Evolutionary conservation across 192 early-diverging fungal genomes (phyloP).

Genomic region (Podochytrium sp.): DNA sequence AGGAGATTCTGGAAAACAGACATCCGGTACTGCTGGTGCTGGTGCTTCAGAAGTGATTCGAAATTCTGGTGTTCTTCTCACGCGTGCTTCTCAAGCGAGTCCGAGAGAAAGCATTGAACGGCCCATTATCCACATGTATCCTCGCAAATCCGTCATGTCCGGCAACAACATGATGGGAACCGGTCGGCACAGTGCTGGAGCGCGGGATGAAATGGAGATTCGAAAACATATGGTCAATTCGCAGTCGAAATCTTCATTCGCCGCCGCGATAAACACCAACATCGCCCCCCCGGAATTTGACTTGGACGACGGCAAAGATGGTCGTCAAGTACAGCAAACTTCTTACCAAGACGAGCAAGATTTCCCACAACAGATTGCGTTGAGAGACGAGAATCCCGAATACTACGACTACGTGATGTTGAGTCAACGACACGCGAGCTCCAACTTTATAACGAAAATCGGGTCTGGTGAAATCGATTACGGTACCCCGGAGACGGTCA

Average conservation of each 20-base stretch:
- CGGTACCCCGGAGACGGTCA: slow-evolving; percentile 37
- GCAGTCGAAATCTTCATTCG: neutral
- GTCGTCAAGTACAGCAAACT: neutral
- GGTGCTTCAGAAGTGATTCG: neutral
- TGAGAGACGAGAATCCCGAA: slow-evolving; percentile 44
- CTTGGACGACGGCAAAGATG: neutral
- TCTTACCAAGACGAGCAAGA: neutral
- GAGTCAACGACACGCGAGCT: slow-evolving; percentile 51
- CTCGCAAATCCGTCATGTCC: slow-evolving; percentile 46
- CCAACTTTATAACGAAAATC: slow-evolving; percentile 64
- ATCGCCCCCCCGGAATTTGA: neutral
- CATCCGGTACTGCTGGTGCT: neutral
- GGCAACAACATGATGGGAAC: neutral
- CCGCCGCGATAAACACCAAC: neutral
- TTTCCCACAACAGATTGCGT: neutral
- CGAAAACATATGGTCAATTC: neutral
- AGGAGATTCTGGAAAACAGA: no score
- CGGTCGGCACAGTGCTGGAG: neutral
- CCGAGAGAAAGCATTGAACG: slow-evolving; percentile 25
- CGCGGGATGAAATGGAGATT: neutral
- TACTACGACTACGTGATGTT: slow-evolving; percentile 63
- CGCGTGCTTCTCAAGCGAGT: neutral
- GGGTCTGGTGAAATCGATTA: slow-evolving; percentile 59
- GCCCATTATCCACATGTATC: slow-evolving; percentile 50
- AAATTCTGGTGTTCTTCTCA: neutral